These are phyloP conservation scores for Flaveria trinervia DNA, from an alignment of 129 eudicot genomes.

Conservation along the genomic window DNA sequence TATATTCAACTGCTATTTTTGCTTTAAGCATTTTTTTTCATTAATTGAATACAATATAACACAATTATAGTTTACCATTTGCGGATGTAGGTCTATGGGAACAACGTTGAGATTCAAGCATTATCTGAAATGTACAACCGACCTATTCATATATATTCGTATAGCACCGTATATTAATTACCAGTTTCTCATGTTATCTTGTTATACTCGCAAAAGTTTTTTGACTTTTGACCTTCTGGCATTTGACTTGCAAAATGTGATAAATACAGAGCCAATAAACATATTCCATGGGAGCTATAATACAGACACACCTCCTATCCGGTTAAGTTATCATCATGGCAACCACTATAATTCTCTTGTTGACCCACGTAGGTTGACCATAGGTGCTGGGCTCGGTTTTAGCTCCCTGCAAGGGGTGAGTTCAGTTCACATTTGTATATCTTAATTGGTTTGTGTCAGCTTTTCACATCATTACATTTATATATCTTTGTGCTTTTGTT, in stretches of 20 bases:
- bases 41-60: not conserved
- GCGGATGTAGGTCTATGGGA: slow-evolving; percentile 78
- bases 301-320: slow-evolving; percentile 86
- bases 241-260: not conserved
- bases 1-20: not conserved
- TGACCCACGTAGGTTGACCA: slow-evolving; percentile 79
- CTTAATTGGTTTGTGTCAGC: slow-evolving; percentile 9
- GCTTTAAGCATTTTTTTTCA: not conserved
- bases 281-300: slow-evolving; percentile 89
- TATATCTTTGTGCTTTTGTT: slow-evolving; percentile 10
- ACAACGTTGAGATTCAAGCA: slow-evolving; percentile 93
- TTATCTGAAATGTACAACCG: slow-evolving; percentile 97
- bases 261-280: slow-evolving; percentile 82
- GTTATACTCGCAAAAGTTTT: not conserved
- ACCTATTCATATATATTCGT: slow-evolving; percentile 95
- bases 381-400: slow-evolving; percentile 99
- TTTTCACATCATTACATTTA: not conserved
- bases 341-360: slow-evolving; percentile 97
- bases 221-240: slow-evolving; percentile 9
- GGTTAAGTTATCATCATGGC: slow-evolving; percentile 94
- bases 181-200: not conserved
- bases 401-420: slow-evolving; percentile 93
- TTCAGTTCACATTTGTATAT: slow-evolving; percentile 13
- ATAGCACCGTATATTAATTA: slow-evolving; percentile 59
- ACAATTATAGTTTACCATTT: not conserved